A percentile compares a stretch with the other conserved stretches of the same genome.
These are phyloP conservation scores for Phytophthora hibernalis DNA, from an alignment of 352 stramenopile genomes.

Conservation along the genomic window DNA sequence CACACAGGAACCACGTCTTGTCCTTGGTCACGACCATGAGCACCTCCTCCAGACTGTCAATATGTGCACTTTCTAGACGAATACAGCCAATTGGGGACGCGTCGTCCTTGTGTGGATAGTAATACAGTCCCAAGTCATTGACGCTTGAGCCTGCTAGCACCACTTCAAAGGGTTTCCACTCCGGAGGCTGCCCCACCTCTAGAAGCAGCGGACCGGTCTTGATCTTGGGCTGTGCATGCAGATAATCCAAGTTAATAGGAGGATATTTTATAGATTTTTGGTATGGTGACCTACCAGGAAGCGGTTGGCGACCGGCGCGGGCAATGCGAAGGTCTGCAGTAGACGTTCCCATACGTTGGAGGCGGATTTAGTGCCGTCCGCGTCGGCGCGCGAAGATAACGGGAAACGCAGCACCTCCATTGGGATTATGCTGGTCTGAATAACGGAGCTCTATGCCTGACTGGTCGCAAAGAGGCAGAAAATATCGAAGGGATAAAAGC, in stretches of 20 bases:
- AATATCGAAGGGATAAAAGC: neutral
- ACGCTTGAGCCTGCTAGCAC: conserved; percentile 63
- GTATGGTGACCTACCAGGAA: conserved; percentile 51
- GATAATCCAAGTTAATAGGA: neutral
- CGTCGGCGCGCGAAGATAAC: conserved; percentile 2
- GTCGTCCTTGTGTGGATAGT: conserved; percentile 59
- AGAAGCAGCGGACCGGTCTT: conserved; percentile 64
- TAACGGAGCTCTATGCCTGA: conserved; percentile 15
- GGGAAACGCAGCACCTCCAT: conserved; percentile 35
- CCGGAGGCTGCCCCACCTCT: conserved; percentile 54
- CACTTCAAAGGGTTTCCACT: conserved; percentile 74
- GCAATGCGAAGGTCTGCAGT: conserved; percentile 53
- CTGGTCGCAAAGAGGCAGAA: conserved; percentile 14
- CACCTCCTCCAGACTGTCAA: conserved; percentile 77
- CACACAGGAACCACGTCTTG: conserved; percentile 86
- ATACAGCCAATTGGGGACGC: conserved; percentile 56
- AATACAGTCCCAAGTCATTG: conserved; percentile 71
- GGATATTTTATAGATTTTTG: neutral
- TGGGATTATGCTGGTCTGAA: neutral
- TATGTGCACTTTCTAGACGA: conserved; percentile 63
- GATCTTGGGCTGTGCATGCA: conserved; percentile 56
- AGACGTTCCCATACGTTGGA: conserved; percentile 60
- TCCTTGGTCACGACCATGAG: conserved; percentile 79
- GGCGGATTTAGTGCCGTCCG: neutral
- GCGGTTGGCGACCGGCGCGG: conserved; percentile 39